These are phyloP conservation scores for Blastocystis sp. DNA, from an alignment of 352 stramenopile genomes.

Conservation along the genomic window DNA sequence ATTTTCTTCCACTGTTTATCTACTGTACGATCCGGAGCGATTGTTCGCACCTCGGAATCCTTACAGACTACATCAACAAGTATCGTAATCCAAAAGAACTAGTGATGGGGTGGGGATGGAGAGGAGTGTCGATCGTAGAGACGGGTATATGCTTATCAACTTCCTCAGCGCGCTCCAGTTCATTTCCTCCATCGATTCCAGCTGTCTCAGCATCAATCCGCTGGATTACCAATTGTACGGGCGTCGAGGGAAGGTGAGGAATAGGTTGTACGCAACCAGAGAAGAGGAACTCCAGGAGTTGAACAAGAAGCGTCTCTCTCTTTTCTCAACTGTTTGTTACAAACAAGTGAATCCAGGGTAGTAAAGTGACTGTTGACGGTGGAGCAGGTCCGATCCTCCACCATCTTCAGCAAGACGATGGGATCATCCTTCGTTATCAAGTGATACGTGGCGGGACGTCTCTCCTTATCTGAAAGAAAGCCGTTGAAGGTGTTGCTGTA, in stretches of 20 bases:
- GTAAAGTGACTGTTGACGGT: not conserved
- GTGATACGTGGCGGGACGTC: not conserved
- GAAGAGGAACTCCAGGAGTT: not conserved
- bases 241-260: not conserved
- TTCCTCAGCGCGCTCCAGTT: conserved; percentile 45
- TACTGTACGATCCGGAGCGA: not conserved
- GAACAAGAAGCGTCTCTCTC: not conserved
- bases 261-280: not conserved
- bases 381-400: not conserved
- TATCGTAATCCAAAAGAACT: conserved; percentile 27
- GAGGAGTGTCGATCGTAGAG: not conserved
- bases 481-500: not conserved
- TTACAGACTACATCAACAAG: conserved; percentile 16
- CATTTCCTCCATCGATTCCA: conserved; percentile 35
- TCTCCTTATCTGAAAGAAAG: not conserved
- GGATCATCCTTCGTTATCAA: not conserved
- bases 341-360: not conserved
- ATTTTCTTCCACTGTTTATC: conserved; percentile 53
- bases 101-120: conserved; percentile 1
- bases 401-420: not conserved
- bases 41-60: not conserved
- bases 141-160: conserved; percentile 43
- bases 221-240: conserved; percentile 42
- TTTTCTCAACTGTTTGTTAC: conserved; percentile 41
- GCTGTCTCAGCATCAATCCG: conserved; percentile 36